Evolutionary conservation across 768 basidiomycete genomes (phyloP).

Genomic region (Sarcodon aspratus): DNA sequence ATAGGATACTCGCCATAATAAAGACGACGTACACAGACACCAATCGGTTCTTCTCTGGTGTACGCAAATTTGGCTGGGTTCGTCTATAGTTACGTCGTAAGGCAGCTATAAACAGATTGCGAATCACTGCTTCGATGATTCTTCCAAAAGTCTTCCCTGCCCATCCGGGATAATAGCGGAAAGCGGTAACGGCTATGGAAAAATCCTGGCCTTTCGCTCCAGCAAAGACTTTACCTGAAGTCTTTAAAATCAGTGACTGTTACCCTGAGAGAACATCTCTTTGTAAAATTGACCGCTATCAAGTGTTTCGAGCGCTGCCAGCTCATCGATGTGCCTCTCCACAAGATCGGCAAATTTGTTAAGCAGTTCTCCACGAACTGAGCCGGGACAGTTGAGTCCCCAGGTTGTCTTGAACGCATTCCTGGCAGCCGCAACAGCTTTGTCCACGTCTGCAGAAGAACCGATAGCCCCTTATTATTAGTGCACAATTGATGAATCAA

Average conservation of each 20-base stretch:
- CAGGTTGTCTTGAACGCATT: conserved; percentile 54
- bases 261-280: background rate
- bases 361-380: conserved; percentile 41
- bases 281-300: conserved; percentile 39
- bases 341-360: conserved; percentile 54
- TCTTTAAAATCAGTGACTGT: background rate
- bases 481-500: background rate
- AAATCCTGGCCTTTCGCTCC: conserved; percentile 41
- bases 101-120: background rate
- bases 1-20: too few relatives aligned
- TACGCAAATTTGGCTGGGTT: conserved; percentile 37
- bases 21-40: conserved; percentile 38
- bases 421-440: conserved; percentile 58
- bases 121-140: conserved; percentile 40
- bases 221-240: conserved; percentile 40
- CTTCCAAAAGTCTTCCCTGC: conserved; percentile 78
- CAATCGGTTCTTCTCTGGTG: conserved; percentile 51
- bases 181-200: conserved; percentile 28
- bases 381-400: conserved; percentile 56
- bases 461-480: too few relatives aligned
- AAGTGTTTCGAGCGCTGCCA: conserved; percentile 65
- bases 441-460: conserved; percentile 61
- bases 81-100: conserved; percentile 22
- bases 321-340: conserved; percentile 45
- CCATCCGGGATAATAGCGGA: conserved; percentile 84